A percentile compares a stretch with the other conserved stretches of the same genome.
phyloP scores from a whole-genome alignment of 768 basidiomycete species.

The Hygrocybe punicea region DNA sequence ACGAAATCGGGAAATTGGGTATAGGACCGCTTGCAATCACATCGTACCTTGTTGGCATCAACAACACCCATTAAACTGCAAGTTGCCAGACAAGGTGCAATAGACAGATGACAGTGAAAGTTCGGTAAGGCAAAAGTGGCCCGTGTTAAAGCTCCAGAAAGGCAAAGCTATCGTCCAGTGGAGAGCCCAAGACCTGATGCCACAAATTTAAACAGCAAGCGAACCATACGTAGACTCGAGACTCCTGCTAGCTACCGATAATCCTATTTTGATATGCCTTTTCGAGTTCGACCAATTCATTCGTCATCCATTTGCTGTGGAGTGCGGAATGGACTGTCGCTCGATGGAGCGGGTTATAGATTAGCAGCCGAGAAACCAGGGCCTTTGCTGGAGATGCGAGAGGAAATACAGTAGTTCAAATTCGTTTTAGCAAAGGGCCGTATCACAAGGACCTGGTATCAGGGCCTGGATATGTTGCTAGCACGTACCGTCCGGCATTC shows the following conservation, averaged over 20 bases:
- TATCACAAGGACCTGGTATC: background rate
- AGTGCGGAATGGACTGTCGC: slow-evolving; percentile 64
- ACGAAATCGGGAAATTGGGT: too few relatives aligned
- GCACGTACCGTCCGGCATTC: slow-evolving; percentile 54
- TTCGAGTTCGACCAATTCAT: slow-evolving; percentile 59
- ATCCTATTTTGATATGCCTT: slow-evolving; percentile 59
- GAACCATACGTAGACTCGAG: background rate
- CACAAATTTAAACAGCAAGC: too few relatives aligned
- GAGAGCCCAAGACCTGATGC: too few relatives aligned
- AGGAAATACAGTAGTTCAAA: background rate
- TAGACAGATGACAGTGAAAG: too few relatives aligned
- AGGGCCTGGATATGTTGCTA: background rate
- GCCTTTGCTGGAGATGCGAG: slow-evolving; percentile 44
- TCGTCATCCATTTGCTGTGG: slow-evolving; percentile 61
- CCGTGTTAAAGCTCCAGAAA: too few relatives aligned
- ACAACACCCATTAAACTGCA: too few relatives aligned
- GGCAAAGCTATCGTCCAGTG: too few relatives aligned
- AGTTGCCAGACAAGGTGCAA: too few relatives aligned
- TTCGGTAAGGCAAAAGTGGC: too few relatives aligned
- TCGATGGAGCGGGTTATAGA: slow-evolving; percentile 53
- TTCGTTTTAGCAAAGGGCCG: background rate
- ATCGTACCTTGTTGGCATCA: too few relatives aligned
- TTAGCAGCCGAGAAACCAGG: slow-evolving; percentile 59
- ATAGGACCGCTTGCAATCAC: too few relatives aligned
- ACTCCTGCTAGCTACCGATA: background rate